phyloP scores from a whole-genome alignment of 257 asterid species.

The Ilex asprella region DNA sequence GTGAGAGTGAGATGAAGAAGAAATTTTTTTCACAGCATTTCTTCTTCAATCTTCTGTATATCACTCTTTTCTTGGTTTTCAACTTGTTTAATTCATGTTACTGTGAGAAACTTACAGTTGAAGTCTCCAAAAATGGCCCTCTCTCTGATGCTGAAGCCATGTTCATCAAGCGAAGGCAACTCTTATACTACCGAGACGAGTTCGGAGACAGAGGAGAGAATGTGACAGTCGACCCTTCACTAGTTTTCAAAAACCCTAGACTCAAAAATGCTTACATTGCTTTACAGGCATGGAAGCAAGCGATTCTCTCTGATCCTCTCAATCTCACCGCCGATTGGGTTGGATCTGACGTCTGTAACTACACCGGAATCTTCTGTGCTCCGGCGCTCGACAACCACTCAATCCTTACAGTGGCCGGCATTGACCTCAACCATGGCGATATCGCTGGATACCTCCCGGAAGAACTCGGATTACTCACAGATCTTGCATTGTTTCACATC shows the following conservation, averaged over 20 bases:
- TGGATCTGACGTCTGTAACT: constrained; percentile 52
- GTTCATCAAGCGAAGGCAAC: constrained; percentile 10
- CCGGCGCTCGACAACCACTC: constrained; percentile 38
- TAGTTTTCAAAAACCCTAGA: constrained; percentile 34
- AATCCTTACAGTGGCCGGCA: constrained; percentile 34
- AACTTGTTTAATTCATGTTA: too few relatives aligned
- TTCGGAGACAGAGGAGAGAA: constrained; percentile 22
- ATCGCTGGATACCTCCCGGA: background rate
- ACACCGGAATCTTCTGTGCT: constrained; percentile 60
- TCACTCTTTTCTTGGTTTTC: too few relatives aligned
- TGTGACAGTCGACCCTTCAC: constrained; percentile 39
- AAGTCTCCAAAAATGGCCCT: background rate
- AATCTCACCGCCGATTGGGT: constrained; percentile 45
- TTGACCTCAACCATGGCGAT: constrained; percentile 6
- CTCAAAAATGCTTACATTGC: constrained; percentile 57
- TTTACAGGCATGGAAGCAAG: constrained; percentile 56
- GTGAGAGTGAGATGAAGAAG: too few relatives aligned
- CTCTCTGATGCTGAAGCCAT: background rate
- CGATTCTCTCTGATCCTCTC: constrained; percentile 52
- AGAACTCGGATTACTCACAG: constrained; percentile 3
- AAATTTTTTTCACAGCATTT: too few relatives aligned
- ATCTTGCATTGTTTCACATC: constrained; percentile 5
- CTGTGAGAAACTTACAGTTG: too few relatives aligned
- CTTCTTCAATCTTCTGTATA: too few relatives aligned
- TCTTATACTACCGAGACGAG: constrained; percentile 29